Percentiles rank a stretch among this genome's conserved stretches.
These are phyloP conservation scores for Fomes fomentarius DNA, from an alignment of 1,284 basidiomycete species.

Conservation along the genomic window DNA sequence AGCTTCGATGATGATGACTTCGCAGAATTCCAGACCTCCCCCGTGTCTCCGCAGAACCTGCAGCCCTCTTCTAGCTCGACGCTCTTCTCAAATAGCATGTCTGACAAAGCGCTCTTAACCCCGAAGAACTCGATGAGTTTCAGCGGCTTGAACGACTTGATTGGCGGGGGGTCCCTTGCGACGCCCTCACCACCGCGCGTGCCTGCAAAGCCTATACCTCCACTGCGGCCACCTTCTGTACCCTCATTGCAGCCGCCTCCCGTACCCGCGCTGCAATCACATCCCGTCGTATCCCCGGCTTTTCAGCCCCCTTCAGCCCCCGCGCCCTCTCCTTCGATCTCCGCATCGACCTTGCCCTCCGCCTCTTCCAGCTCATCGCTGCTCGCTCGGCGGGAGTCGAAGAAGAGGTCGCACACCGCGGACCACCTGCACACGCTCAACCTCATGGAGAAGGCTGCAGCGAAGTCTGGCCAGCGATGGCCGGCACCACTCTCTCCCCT, in stretches of 20 bases:
- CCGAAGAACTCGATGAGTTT: conserved; percentile 24
- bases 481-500: conserved; percentile 63
- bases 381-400: conserved; percentile 10
- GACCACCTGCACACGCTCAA: conserved; percentile 58
- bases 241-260: neutral
- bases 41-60: conserved; percentile 2
- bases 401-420: conserved; percentile 26
- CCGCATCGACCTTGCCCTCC: conserved; percentile 4
- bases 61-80: conserved; percentile 27
- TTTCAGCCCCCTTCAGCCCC: conserved; percentile 5
- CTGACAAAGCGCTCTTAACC: conserved; percentile 27
- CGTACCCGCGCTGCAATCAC: neutral
- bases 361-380: conserved; percentile 13
- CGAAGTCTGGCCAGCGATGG: conserved; percentile 55
- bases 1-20: conserved; percentile 29
- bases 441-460: conserved; percentile 56
- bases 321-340: neutral
- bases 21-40: conserved; percentile 26
- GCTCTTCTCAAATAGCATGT: conserved; percentile 23
- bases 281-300: neutral
- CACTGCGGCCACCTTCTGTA: conserved; percentile 1
- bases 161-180: conserved; percentile 20
- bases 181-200: conserved; percentile 33
- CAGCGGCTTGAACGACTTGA: conserved; percentile 19
- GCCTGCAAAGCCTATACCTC: conserved; percentile 14